A percentile compares a stretch with the other conserved stretches of the same genome.
Conservation (phyloP, 208 protist species). For the Paratrypanosoma confusum region DNA sequence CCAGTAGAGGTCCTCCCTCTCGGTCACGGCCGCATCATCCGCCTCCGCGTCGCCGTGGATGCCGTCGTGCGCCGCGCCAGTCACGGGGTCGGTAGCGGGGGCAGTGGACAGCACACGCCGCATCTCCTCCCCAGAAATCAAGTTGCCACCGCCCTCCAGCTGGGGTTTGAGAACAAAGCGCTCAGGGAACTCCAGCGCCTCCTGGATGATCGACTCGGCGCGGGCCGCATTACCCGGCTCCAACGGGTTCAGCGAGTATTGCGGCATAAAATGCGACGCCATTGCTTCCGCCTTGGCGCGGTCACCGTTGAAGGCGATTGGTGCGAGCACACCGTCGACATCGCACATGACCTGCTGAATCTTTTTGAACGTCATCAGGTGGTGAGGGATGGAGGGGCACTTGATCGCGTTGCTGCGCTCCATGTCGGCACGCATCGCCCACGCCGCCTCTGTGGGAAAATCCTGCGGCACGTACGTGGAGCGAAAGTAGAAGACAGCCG, state of each 20-base stretch:
- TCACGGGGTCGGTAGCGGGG: constrained; percentile 7
- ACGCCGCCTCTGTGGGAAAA: constrained; percentile 63
- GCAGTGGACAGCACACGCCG: constrained; percentile 24
- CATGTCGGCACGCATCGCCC: constrained; percentile 58
- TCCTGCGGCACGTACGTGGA: constrained; percentile 89
- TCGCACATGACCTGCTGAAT: constrained; percentile 90
- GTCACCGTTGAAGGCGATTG: constrained; percentile 47
- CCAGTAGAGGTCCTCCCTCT: constrained; percentile 12
- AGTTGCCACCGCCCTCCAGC: constrained; percentile 92
- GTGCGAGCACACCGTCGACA: constrained; percentile 38
- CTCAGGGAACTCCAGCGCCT: constrained; percentile 52
- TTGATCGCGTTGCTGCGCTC: constrained; percentile 87
- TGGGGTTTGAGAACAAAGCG: constrained; percentile 93
- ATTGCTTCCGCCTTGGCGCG: constrained; percentile 27
- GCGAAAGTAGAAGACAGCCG: constrained; percentile 88
- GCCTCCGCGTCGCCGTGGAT: too few species aligned
- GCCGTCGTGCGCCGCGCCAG: too few species aligned
- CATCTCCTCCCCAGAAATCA: constrained; percentile 77
- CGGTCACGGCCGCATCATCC: not conserved
- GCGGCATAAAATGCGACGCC: constrained; percentile 61
- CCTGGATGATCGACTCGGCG: constrained; percentile 46
- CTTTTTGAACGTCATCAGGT: constrained; percentile 94
- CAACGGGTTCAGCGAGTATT: constrained; percentile 79
- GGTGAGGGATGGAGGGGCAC: constrained; percentile 91
- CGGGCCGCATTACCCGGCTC: constrained; percentile 25